phyloP scores from a whole-genome alignment of 2,329 filamentous ascomycete species.

The Talaromyces amestolkiae region DNA sequence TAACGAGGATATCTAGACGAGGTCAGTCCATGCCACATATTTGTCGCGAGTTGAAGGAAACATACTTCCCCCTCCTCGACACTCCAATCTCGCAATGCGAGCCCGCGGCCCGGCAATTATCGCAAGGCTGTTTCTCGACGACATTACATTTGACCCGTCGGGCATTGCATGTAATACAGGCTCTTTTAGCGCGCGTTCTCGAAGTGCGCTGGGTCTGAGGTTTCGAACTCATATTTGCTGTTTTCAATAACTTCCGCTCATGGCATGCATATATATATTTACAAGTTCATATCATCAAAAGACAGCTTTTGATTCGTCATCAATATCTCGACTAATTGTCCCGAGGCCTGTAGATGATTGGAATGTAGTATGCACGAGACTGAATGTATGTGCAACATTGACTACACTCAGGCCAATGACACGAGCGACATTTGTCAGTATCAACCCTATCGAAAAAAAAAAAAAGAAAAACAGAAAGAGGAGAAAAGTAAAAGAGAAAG shows the following conservation, averaged over 20 bases:
- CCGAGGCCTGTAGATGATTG: constrained; percentile 5
- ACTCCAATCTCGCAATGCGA: constrained; percentile 43
- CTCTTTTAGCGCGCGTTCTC: constrained; percentile 40
- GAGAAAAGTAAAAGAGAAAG: background rate
- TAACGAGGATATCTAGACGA: constrained; percentile 21
- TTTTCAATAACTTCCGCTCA: background rate
- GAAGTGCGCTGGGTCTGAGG: constrained; percentile 8
- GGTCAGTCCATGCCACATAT: constrained; percentile 15
- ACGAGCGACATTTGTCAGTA: constrained; percentile 15
- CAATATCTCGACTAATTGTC: background rate
- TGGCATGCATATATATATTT: background rate
- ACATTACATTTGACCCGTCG: constrained; percentile 49
- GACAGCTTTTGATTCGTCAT: background rate
- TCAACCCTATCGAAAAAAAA: background rate
- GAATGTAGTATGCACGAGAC: background rate
- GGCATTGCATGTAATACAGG: constrained; percentile 46
- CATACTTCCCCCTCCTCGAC: constrained; percentile 46
- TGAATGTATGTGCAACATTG: background rate
- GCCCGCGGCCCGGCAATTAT: constrained; percentile 40
- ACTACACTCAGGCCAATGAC: constrained; percentile 12
- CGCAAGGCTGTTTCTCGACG: constrained; percentile 44
- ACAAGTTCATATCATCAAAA: background rate
- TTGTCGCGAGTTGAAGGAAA: background rate
- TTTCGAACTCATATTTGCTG: constrained; percentile 15
- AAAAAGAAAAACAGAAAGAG: background rate